phyloP scores from a whole-genome alignment of 345 rosid species.

The Euphorbia pulcherrima region DNA sequence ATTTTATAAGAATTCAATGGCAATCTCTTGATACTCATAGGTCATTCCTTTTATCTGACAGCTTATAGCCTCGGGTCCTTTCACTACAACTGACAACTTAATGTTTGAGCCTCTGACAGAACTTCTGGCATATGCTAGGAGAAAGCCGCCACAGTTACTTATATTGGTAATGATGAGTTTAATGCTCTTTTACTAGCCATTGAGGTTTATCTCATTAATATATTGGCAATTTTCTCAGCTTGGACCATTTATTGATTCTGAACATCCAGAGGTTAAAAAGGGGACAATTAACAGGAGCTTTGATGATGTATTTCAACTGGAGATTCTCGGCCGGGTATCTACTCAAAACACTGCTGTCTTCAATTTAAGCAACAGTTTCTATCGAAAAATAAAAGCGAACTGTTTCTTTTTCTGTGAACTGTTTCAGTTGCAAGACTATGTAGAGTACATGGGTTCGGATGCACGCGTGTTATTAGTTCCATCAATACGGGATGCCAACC shows the following conservation, averaged over 20 bases:
- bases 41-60: conserved; percentile 23
- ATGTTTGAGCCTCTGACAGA: conserved; percentile 82
- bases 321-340: conserved; percentile 66
- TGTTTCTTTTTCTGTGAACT: not conserved
- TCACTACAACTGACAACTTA: conserved; percentile 76
- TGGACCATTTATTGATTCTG: conserved; percentile 89
- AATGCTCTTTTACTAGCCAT: not conserved
- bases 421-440: conserved; percentile 77
- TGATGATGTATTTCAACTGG: conserved; percentile 58
- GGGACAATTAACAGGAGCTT: conserved; percentile 55
- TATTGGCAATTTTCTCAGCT: conserved; percentile 46
- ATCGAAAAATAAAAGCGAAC: not conserved
- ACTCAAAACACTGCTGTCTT: not conserved
- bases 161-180: conserved; percentile 45
- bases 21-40: conserved; percentile 13
- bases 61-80: conserved; percentile 92
- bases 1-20: not conserved
- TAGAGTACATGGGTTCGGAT: conserved; percentile 66
- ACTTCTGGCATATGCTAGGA: conserved; percentile 73
- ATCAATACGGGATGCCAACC: conserved; percentile 83
- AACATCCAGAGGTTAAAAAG: conserved; percentile 77
- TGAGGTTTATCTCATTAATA: conserved; percentile 10
- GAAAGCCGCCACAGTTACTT: conserved; percentile 77
- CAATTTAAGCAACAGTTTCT: conserved; percentile 5
- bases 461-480: conserved; percentile 68